Base-by-base conservation (phyloP, 805 yeast genomes). In the Suhomyces faveliae region DNA sequence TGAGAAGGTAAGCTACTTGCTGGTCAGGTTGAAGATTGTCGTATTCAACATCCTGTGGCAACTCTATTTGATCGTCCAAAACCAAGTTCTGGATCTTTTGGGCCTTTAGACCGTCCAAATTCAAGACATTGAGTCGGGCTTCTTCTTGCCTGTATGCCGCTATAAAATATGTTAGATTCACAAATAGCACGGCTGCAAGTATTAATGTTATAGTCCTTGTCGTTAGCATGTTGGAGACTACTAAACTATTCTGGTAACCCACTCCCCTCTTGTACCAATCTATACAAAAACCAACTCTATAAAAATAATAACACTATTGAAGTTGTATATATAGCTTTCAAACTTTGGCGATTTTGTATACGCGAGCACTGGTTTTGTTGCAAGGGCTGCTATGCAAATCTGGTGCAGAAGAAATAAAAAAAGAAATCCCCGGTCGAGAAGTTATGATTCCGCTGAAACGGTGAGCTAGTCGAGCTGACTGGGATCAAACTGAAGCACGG, bases 131-230 rank as follows among this genome's bases (percentile, higher is more conserved):
- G 39, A 57, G 42, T 29, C 51, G 48, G 11, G 48, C 39, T 45
- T 62, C 65, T 42, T 60, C 54, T 5, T 43, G 13, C 29, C 47
- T 43, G 47, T 63, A 64, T 2, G 55, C 39, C 37, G 46, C 52
- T 15, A 55, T 40, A 48, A 63, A 61, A 38, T 57, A 62, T 20
- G 51, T 24, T 24, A 60, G 44, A 43, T 64, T 63, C 23, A 60
- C 15, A 11, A 60, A 35, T 12, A 64, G 41, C 13, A 59, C 56
- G 6, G 57, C 50, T 35, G 52, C 45, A 6, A 37, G 40, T 19
- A 21, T 6, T 10, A 37, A 19, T n/a, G 40, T 20, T 8, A 37
- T 37, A 12, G 17, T 15, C 20, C 40, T 19, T 37, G 25, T 37
- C 5, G 25, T 21, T 21, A 37, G 13, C 40, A 37, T 33, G 37